phyloP scores from a whole-genome alignment of 495 filamentous ascomycete genomes.

The Cenococcum geophilum region DNA sequence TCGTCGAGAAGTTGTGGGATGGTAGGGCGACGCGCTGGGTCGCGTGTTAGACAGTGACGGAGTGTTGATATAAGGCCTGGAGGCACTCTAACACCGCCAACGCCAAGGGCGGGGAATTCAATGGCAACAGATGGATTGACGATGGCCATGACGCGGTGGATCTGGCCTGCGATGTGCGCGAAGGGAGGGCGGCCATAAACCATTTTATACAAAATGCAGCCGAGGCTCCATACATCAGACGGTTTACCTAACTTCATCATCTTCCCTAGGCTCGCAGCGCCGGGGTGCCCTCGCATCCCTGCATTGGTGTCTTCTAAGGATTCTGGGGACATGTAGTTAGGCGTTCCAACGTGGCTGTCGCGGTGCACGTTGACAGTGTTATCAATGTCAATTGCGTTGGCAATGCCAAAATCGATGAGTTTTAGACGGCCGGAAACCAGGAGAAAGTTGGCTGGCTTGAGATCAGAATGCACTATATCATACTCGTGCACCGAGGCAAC shows the following conservation, averaged over 20 bases:
- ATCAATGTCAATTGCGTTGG: constrained; percentile 85
- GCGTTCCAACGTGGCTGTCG: constrained; percentile 88
- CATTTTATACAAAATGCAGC: constrained; percentile 97
- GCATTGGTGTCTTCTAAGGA: constrained; percentile 82
- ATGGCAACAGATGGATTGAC: constrained; percentile 80
- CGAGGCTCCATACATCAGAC: constrained; percentile 91
- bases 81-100: constrained; percentile 69
- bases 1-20: constrained; percentile 66
- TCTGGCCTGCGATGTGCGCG: constrained; percentile 79
- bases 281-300: constrained; percentile 46
- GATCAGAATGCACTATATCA: constrained; percentile 91
- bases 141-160: constrained; percentile 71
- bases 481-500: constrained; percentile 77
- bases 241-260: constrained; percentile 95
- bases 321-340: constrained; percentile 98
- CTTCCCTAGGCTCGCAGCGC: constrained; percentile 43
- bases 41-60: constrained; percentile 71
- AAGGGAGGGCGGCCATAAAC: constrained; percentile 90
- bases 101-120: constrained; percentile 67
- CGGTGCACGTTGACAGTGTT: constrained; percentile 96
- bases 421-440: constrained; percentile 45
- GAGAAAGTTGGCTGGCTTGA: constrained; percentile 77
- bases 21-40: constrained; percentile 69
- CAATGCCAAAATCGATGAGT: constrained; percentile 74
- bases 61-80: constrained; percentile 64